These are phyloP conservation scores for Entomortierella lignicola DNA, from an alignment of 192 early-diverging fungal species.

Conservation along the genomic window DNA sequence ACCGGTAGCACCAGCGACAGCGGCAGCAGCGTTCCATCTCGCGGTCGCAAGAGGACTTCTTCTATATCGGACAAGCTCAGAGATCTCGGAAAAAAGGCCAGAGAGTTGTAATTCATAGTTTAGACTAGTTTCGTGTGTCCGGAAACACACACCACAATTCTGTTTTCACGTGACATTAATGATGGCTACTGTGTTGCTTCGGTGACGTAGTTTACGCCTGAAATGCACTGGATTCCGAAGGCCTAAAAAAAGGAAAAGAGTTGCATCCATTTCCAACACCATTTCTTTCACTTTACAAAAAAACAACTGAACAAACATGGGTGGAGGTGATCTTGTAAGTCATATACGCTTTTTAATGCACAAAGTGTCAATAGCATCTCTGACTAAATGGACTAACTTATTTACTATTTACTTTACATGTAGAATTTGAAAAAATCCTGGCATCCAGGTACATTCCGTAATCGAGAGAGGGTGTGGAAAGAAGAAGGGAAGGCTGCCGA, in stretches of 20 bases:
- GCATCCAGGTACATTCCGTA: slow-evolving; percentile 93
- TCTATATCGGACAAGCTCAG: background rate
- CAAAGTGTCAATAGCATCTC: background rate
- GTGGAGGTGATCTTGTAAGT: slow-evolving; percentile 63
- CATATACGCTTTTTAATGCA: background rate
- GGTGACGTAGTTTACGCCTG: no score
- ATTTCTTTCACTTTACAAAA: background rate
- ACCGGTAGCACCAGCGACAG: background rate
- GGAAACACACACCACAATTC: background rate
- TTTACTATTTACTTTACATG: background rate
- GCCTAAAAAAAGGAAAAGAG: no score
- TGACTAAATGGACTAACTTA: background rate
- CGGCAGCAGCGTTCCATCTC: background rate
- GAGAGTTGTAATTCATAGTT: background rate
- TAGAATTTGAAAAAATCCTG: slow-evolving; percentile 97
- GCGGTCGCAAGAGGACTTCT: background rate
- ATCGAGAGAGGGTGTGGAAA: slow-evolving; percentile 93
- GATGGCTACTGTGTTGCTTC: no score
- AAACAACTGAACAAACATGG: slow-evolving; percentile 50
- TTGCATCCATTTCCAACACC: background rate
- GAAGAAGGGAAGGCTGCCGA: slow-evolving; percentile 84
- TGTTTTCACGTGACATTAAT: no score
- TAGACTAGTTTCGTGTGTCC: background rate
- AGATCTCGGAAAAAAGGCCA: background rate
- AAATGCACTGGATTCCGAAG: no score